Percentiles rank a stretch among this genome's conserved stretches.
phyloP scores from a whole-genome alignment of 768 basidiomycete species.

The Boletus sp. region DNA sequence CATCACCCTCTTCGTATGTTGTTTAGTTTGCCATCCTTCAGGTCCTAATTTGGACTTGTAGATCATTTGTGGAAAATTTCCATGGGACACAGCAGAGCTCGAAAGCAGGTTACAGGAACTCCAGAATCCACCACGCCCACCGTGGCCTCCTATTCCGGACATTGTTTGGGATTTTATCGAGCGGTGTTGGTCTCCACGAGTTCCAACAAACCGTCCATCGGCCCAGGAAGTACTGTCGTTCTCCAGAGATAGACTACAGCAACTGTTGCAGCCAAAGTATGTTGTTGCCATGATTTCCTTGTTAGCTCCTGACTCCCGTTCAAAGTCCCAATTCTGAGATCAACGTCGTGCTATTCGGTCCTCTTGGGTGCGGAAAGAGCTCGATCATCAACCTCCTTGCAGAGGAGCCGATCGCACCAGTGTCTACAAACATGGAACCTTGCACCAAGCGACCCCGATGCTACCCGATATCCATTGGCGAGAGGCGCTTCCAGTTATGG shows the following conservation, averaged over 20 bases:
- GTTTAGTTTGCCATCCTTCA: not conserved
- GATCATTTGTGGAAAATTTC: not conserved
- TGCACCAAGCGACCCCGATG: conserved; percentile 28
- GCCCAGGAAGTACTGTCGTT: not conserved
- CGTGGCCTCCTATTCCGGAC: conserved; percentile 1
- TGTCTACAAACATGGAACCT: conserved; percentile 23
- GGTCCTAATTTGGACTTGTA: not conserved
- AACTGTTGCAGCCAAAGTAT: not conserved
- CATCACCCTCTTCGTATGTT: conserved; percentile 4
- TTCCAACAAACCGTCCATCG: not conserved
- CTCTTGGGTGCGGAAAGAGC: conserved; percentile 17
- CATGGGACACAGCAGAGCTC: not conserved
- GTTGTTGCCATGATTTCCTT: not conserved
- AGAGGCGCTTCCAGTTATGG: conserved; percentile 15
- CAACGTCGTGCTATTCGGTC: conserved; percentile 17
- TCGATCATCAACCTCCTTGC: conserved; percentile 20
- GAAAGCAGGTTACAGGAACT: not conserved
- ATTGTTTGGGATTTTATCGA: not conserved
- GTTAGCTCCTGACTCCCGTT: not conserved
- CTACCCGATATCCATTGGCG: not conserved
- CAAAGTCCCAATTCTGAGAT: not conserved
- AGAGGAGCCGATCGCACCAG: conserved; percentile 19
- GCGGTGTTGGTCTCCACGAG: conserved; percentile 2
- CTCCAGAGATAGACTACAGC: not conserved
- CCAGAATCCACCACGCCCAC: not conserved